Conservation (phyloP, 1,139 yeast species). For the Kurtzmaniella quercitrusa region DNA sequence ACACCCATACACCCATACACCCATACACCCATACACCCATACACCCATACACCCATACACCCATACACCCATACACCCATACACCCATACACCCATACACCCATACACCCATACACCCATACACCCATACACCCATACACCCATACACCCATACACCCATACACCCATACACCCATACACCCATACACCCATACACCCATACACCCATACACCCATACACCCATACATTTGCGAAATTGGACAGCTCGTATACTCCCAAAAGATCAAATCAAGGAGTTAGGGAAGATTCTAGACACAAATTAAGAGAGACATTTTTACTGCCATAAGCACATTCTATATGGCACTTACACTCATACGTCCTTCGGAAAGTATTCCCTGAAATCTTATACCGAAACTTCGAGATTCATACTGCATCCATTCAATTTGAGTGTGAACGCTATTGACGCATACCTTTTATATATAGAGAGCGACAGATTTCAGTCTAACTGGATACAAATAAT, state of each 20-base stretch:
- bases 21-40: not conserved
- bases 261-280: not conserved
- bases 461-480: too few species aligned
- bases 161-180: conserved; percentile 1
- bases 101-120: not conserved
- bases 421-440: too few species aligned
- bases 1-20: too few species aligned
- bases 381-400: too few species aligned
- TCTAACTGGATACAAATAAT: too few species aligned
- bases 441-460: too few species aligned
- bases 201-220: conserved; percentile 1
- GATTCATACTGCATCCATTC: too few species aligned
- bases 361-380: too few species aligned
- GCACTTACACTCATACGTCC: too few species aligned
- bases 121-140: not conserved
- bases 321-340: too few species aligned
- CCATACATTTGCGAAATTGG: not conserved
- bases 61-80: not conserved
- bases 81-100: not conserved
- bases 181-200: conserved; percentile 1
- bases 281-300: too few species aligned
- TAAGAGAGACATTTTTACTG: too few species aligned
- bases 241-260: not conserved
- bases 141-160: not conserved
- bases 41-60: not conserved